Evolutionary conservation across 2,329 filamentous ascomycete species (phyloP), one percentile per base, ranked within the genome.

Genomic region (Passalora sequoiae): DNA sequence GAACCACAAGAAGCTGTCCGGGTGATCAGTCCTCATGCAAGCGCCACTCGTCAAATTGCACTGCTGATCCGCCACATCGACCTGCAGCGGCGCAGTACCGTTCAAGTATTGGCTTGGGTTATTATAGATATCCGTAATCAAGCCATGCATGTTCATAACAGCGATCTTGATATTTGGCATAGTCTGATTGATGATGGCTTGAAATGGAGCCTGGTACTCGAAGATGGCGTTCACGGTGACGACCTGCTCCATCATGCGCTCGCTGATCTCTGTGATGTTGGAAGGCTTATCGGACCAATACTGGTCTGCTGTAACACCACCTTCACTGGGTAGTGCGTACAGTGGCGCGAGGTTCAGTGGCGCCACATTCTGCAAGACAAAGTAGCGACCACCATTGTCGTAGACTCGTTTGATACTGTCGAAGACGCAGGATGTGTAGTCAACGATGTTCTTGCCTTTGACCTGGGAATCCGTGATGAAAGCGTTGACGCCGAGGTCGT

Each of bases 381-480:
- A 88, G 46, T 79, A 79, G 9, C 84, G 72, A 0, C 72, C 86
- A 4, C 85, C 85, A 29, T 75, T 72, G 22, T 69, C 64, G 64
- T 89, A 86, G 1, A 91, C 66, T 4, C 60, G 60, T 50, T 83
- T 77, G 37, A 88, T 74, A 1, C 75, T 71, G 5, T 69, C 60
- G 68, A 81, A 88, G 1, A 87, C 69, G 59, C 85, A 89, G 49
- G 82, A 75, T 3, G 80, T 72, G 57, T 82, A 88, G 57, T 81
- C 74, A 1, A 72, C 68, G 4, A 89, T 72, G 2, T 76, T 81
- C 17, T 77, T 80, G 9, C 74, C 76, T 1, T 16, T 0, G 67
- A 73, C 63, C 59, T 87, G 81, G 17, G 70, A 72, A 58, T 87
- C 82, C 4, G 74, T 78, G 22, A 89, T 62, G 58, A 89, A 83